Base-by-base conservation (phyloP, 2,329 filamentous ascomycete genomes). In the Colletotrichum costaricense region DNA sequence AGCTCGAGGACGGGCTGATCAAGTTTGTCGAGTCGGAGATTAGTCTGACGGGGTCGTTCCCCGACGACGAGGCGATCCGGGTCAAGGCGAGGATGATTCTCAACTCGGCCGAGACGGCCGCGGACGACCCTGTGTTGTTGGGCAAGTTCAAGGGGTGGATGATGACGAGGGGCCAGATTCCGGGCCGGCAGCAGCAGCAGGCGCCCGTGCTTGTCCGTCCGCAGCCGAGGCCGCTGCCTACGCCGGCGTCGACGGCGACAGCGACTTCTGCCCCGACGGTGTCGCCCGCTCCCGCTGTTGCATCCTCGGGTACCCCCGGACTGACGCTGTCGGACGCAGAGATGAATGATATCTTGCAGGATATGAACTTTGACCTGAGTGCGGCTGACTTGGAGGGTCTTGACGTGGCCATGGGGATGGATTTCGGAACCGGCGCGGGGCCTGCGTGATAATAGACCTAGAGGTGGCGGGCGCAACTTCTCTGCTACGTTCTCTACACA, bases 1-100 rank as follows among this genome's bases (percentile, higher is more conserved):
- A 91, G 76, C 83, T 92, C 26, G 90, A 92, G 78, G 81, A 79
- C n/a, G 88, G 87, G 2, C 81, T 92, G 16, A 78, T 83, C 12
- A 83, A 84, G 22, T 89, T 86, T 75, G 87, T 89, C 6, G 80
- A 83, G 35, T 77, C 79, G 2, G 80, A 86, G 73, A 76, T 87
- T 7, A 76, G 79, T 6, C 79, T 78, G 5, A 81, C 78, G 1
- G 84, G 84, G 3, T 77, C 76, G 5, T 84, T 89, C 73, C 90
- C 90, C 0, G 78, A 77, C 2, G 88, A 91, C 76, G 84, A 83
- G 3, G 81, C 81, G 28, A 78, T 92, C 5, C 82, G 84, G 35
- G 80, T 81, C 14, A 83, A 85, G 67, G 90, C 86, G 2, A 80
- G 86, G 63, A 82, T 86, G 62, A 87, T 92, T 57, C 77, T 89